Evolutionary conservation across 164 flowering plant species (phyloP), one percentile per base, ranked within the genome.

Genomic region (Aristolochia fimbriata): DNA sequence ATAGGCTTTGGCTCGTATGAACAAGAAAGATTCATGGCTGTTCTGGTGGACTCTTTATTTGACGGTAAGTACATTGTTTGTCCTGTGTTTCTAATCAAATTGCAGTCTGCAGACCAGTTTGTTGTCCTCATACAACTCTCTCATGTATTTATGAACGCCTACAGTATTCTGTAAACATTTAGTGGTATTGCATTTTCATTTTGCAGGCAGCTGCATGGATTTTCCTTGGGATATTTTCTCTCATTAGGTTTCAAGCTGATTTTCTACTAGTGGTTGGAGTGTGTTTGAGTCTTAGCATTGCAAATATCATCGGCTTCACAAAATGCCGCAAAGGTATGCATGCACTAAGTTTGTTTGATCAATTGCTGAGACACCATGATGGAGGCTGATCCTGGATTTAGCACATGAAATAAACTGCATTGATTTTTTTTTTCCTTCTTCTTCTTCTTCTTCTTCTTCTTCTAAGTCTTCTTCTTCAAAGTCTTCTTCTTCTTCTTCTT

Each of bases 41-140:
- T 92, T 92, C 70, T 89, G 98, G 98, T 92, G 96, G 97, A 87
- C 94, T 3, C 86, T 92, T 47, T 93, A 89, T 74, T 81, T 90
- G 51, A 62, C 94, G 13, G 98, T 93, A 72, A 83, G 95, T 62
- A 43, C 33, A 47, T 15, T 47, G 7, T 31, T 10, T 37, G 43
- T 37, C 43, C 43, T 37, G 43, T 37, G 43, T 37, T 37, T 37
- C 7, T 3, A 31, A 31, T 31, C 37, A 31, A 31, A 31, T 3
- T 37, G 43, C 4, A 3, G 43, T 3, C 8, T 37, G 43, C 43
- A 6, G 43, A 37, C 43, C 4, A 37, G 43, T 37, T 37, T 7
- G 43, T 37, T 37, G 43, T 10, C 7, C 43, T 37, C 1, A 37
- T 10, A 1, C 8, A 37, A 37, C 43, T 37, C 8, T 3, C 9